These are phyloP conservation scores for Sporothrix euskadiensis DNA, from an alignment of 2,329 filamentous ascomycete genomes.

Conservation along the genomic window DNA sequence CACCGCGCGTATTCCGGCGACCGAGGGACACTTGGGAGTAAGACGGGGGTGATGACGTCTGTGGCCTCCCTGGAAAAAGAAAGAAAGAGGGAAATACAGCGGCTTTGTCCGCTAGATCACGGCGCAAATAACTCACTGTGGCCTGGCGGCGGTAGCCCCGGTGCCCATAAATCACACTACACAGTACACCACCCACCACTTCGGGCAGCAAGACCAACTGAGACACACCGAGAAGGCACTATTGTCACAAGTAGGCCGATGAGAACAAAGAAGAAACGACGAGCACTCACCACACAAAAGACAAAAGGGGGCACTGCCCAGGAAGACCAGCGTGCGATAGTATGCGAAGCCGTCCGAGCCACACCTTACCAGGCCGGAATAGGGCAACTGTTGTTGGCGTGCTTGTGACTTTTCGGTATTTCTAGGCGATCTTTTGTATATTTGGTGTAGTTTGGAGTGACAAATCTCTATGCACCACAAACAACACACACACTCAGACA, in stretches of 20 bases:
- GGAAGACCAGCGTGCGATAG: not conserved
- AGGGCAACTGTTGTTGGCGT: not conserved
- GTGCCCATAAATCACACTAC: not conserved
- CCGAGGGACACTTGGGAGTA: not conserved
- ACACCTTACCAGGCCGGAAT: not conserved
- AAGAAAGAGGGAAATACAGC: not conserved
- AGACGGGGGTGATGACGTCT: not conserved
- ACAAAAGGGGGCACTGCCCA: not conserved
- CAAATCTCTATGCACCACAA: not conserved
- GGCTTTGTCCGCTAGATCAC: not conserved
- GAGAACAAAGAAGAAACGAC: conserved; percentile 13
- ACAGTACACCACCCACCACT: not conserved
- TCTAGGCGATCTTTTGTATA: not conserved
- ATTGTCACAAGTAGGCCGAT: not conserved
- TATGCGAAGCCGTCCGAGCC: too few species aligned
- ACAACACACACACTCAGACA: not conserved
- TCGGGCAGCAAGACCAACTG: not conserved
- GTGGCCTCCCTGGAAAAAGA: not conserved
- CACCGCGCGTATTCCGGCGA: conserved; percentile 9
- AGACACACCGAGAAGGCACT: not conserved
- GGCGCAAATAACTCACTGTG: not conserved
- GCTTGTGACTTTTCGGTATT: not conserved
- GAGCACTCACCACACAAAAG: not conserved
- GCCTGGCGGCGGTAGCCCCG: conserved; percentile 5
- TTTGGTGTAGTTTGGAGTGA: not conserved